Base-by-base conservation (phyloP, 192 early-diverging fungal genomes). In the Pilobolus umbonatus region DNA sequence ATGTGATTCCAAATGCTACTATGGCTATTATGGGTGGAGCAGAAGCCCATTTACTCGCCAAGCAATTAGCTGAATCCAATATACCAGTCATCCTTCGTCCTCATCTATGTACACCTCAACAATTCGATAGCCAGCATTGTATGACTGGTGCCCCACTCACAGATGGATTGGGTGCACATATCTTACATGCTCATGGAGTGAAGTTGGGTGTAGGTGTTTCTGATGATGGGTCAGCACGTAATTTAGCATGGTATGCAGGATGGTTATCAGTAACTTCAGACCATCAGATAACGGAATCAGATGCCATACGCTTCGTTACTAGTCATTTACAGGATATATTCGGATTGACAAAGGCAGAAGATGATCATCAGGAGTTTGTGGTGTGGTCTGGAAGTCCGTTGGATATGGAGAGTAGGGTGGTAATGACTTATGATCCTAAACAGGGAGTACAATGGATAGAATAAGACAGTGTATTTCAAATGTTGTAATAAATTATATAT, bases 201-300 rank as follows among this genome's bases (percentile, higher is more conserved):
- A 82, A 77, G 39, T 69, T 88, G 15, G 77, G 72, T 12, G 47
- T 85, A 26, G 77, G 77, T 34, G 80, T 80, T 1, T 29, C 60
- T 4, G 75, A 74, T 53, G 75, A 81, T 31, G 68, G 72, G n/a
- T 58, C 75, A 59, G 75, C 78, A 3, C 81, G 86, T 46, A 81
- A 84, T 43, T 65, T 90, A 45, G 75, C 82, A 10, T 92, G 86
- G 86, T 87, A 87, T 69, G 90, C 90, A 24, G 90, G 86, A 5
- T 89, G 87, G 86, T 73, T 74, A 3, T 31, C 63, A 5, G 68
- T 24, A 12, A 79, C 79, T 38, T 71, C 68, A 12, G 54, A 67
- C 19, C 52, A 57, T 9, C 2, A 44, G 15, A 68, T 86, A 36
- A 55, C 73, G 1, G 85, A 78, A 60, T 72, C 71, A 40, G 83